Conservation (phyloP, 164 flowering plant genomes). For the Hamamelis virginiana region DNA sequence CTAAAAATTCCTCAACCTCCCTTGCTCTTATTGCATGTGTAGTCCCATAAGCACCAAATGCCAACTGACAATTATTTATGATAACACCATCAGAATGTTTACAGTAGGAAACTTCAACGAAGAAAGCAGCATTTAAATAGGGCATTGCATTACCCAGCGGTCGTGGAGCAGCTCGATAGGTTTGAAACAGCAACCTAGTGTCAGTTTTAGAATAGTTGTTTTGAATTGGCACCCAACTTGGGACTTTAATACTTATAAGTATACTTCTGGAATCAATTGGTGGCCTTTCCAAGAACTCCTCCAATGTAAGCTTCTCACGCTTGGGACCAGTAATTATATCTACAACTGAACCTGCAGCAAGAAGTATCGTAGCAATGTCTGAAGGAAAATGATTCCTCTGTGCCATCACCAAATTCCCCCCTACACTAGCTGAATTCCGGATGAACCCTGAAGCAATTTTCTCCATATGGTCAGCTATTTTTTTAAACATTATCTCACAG, state of each 20-base stretch:
- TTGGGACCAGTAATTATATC: slow-evolving; percentile 34
- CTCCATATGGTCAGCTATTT: slow-evolving; percentile 75
- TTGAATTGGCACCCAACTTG: slow-evolving; percentile 31
- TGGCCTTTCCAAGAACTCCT: slow-evolving; percentile 66
- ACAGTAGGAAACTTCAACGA: slow-evolving; percentile 47
- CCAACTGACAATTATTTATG: slow-evolving; percentile 51
- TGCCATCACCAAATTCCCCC: slow-evolving; percentile 90
- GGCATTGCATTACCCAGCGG: slow-evolving; percentile 86
- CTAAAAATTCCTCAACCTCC: slow-evolving; percentile 59
- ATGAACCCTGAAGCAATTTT: slow-evolving; percentile 72
- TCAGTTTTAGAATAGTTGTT: slow-evolving; percentile 11
- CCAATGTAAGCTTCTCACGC: slow-evolving; percentile 45
- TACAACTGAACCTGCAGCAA: slow-evolving; percentile 58
- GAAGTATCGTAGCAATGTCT: slow-evolving; percentile 84
- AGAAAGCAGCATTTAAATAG: slow-evolving; percentile 83
- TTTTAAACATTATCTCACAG: slow-evolving; percentile 37
- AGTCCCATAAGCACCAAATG: slow-evolving; percentile 84
- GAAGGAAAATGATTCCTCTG: slow-evolving; percentile 80
- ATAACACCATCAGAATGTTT: slow-evolving; percentile 24
- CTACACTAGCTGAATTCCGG: slow-evolving; percentile 82
- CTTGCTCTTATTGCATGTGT: slow-evolving; percentile 72
- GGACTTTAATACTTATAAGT: slow-evolving; percentile 63
- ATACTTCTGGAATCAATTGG: slow-evolving; percentile 50
- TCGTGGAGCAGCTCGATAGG: slow-evolving; percentile 84
- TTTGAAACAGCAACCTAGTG: slow-evolving; percentile 55